Percentiles rank a stretch among this genome's conserved stretches.
These are phyloP conservation scores for Aurantiochytrium sp. DNA, from an alignment of 108 stramenopile genomes.

Conservation along the genomic window DNA sequence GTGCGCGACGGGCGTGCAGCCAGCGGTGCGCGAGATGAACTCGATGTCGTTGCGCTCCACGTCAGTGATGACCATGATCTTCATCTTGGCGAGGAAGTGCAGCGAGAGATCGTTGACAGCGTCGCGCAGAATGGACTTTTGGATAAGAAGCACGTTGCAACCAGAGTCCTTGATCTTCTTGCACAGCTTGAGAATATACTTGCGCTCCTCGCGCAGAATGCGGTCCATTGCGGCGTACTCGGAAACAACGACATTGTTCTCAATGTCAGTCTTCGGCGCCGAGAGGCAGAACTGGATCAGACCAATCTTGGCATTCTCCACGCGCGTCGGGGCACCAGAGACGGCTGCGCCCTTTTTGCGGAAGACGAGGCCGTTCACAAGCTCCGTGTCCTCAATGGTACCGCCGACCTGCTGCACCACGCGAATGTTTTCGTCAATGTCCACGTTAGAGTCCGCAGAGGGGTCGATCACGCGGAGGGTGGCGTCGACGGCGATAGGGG, in stretches of 20 bases:
- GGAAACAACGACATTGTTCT: constrained; percentile 94
- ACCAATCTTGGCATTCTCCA: constrained; percentile 90
- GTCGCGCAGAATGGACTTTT: constrained; percentile 94
- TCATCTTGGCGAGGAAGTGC: constrained; percentile 86
- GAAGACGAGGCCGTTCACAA: constrained; percentile 87
- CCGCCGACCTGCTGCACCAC: constrained; percentile 95
- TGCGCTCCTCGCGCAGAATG: constrained; percentile 91
- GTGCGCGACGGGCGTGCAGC: constrained; percentile 88
- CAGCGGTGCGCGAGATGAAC: constrained; percentile 87
- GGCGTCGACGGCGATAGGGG: constrained; percentile 96
- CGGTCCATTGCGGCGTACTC: constrained; percentile 99
- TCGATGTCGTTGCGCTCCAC: constrained; percentile 89
- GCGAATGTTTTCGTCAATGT: constrained; percentile 81
- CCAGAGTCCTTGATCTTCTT: constrained; percentile 96
- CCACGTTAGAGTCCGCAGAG: constrained; percentile 70
- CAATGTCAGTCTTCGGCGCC: constrained; percentile 99
- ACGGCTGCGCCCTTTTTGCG: constrained; percentile 81
- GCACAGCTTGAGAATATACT: constrained; percentile 85
- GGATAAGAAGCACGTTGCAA: constrained; percentile 91
- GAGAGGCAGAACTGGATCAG: constrained; percentile 88
- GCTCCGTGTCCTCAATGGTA: constrained; percentile 97
- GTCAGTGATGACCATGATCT: constrained; percentile 95
- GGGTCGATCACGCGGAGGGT: constrained; percentile 78
- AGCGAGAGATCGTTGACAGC: constrained; percentile 97
- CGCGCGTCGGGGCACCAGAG: constrained; percentile 77